Evolutionary conservation across 345 rosid species (phyloP), one percentile per base, ranked within the genome.

Genomic region (Ceriops zippeliana): DNA sequence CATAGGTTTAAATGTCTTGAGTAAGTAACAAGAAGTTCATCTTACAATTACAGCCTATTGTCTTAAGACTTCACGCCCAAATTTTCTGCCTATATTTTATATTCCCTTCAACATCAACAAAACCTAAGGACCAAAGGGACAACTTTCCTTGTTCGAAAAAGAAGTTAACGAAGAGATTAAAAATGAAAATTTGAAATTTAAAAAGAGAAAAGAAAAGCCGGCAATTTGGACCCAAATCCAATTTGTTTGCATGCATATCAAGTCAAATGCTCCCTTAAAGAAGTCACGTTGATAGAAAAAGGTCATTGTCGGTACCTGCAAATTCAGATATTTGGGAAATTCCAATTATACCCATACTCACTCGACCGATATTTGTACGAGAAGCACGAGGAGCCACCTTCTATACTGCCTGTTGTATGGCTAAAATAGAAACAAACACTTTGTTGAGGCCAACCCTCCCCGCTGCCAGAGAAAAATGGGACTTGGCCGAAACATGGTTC

Each of bases 191-290:
- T 42, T 42, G 1, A 15, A 42, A 42, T 42, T 42, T 42, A 13
- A 42, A 42, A 42, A 42, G 13, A 42, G 0, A 42, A 13, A 42
- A 42, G 3, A 27, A 1, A 2, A 72, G 82, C 75, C 75, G 72
- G 78, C 67, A 73, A 62, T 52, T 54, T 62, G 68, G 82, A 79
- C 82, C 53, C 52, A 38, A 26, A 26, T 22, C 58, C 1, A 20
- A 35, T 16, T 9, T 27, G 30, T 68, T n/a, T n/a, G 49, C 42
- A 34, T 76, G 85, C 79, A 85, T 42, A 3, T 13, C 17, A 42
- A 42, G 49, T 42, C 49, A 56, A 82, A 80, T 61, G 22, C 52
- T 66, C 65, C 81, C 83, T 63, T 75, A 82, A 86, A 77, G 30
- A 52, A 75, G 86, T 76, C 80, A 61, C 60, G 17, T 76, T 61